phyloP scores from a whole-genome alignment of 257 asterid species.

The Solanum peruvianum region DNA sequence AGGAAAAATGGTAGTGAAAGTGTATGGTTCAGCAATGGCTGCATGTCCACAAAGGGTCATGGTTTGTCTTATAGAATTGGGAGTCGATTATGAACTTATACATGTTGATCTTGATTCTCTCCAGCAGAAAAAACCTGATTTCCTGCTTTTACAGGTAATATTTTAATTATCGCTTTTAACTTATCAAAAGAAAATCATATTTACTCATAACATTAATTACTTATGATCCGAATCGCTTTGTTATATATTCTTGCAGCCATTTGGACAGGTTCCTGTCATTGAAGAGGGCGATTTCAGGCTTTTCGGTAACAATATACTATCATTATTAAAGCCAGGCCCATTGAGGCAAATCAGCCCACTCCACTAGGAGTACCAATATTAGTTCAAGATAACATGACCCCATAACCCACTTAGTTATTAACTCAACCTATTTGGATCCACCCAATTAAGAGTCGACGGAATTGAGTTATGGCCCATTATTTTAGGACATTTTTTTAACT shows the following conservation, averaged over 20 bases:
- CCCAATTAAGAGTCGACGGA: not conserved
- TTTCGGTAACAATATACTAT: conserved; percentile 37
- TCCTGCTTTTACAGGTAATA: conserved; percentile 43
- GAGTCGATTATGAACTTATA: conserved; percentile 39
- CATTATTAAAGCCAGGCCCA: not conserved
- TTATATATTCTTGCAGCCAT: conserved; percentile 46
- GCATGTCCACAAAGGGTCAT: conserved; percentile 77
- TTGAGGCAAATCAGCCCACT: not conserved
- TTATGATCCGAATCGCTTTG: not conserved
- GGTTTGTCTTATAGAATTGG: conserved; percentile 51
- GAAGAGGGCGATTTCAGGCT: conserved; percentile 78
- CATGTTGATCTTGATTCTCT: conserved; percentile 42
- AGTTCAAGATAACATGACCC: not conserved
- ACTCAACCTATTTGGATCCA: not conserved
- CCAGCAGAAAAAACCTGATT: conserved; percentile 45
- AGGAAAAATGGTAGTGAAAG: conserved; percentile 50
- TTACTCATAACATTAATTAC: too few relatives aligned
- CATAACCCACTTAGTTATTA: not conserved
- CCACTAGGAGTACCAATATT: not conserved
- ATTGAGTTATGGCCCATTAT: not conserved
- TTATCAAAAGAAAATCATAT: not conserved
- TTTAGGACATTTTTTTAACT: too few relatives aligned
- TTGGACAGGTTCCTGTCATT: conserved; percentile 79
- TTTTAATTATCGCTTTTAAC: not conserved
- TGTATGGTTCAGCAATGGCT: conserved; percentile 51